These are phyloP conservation scores for Pleurotus djamor DNA, from an alignment of 768 basidiomycete species.

Conservation along the genomic window DNA sequence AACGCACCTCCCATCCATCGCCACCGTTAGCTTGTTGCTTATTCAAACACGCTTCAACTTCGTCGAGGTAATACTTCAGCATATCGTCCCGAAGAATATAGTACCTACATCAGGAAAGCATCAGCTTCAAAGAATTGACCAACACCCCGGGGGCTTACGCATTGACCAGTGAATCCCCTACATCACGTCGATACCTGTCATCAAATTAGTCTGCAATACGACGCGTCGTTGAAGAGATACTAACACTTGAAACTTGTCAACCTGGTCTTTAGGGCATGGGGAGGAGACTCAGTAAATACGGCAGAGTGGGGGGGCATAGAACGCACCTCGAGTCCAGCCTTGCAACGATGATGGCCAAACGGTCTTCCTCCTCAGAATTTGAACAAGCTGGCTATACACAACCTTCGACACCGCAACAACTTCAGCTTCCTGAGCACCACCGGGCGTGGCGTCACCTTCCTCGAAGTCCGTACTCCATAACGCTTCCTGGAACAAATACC, in stretches of 20 bases:
- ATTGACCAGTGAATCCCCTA: conserved; percentile 86
- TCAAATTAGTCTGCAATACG: background rate
- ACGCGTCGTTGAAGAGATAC: conserved; percentile 18
- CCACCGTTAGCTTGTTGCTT: conserved; percentile 26
- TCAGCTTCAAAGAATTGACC: background rate
- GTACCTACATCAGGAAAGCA: conserved; percentile 45
- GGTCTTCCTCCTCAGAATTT: conserved; percentile 68
- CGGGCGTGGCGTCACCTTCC: conserved; percentile 25
- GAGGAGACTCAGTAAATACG: conserved; percentile 9
- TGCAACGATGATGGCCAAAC: conserved; percentile 59
- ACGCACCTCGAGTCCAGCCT: conserved; percentile 71
- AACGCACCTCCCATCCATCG: conserved; percentile 72
- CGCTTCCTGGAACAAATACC: conserved; percentile 90
- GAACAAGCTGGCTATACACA: conserved; percentile 79
- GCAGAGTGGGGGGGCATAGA: background rate
- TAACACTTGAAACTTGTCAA: conserved; percentile 78
- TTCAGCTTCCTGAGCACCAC: conserved; percentile 24
- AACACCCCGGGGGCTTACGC: conserved; percentile 43
- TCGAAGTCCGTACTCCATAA: conserved; percentile 62
- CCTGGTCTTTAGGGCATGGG: conserved; percentile 50
- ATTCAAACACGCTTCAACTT: conserved; percentile 54
- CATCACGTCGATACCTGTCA: conserved; percentile 75
- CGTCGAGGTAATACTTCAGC: conserved; percentile 67
- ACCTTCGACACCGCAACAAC: conserved; percentile 58
- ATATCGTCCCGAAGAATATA: conserved; percentile 87